Conservation (phyloP, 331 rosid genomes). For the Malus hybrid region DNA sequence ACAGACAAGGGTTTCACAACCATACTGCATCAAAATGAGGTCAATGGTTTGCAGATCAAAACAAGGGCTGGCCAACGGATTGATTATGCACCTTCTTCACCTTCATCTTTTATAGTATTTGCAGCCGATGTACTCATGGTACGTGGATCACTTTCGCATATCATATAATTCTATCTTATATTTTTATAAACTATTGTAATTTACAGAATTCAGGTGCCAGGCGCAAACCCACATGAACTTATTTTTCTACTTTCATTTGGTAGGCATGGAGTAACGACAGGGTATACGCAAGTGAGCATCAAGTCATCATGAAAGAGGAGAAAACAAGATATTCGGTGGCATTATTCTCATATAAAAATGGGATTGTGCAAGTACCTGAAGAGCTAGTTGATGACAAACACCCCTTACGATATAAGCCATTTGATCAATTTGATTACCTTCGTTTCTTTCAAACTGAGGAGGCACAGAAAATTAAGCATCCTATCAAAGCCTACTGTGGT, state of each 20-base stretch:
- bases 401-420: slow-evolving; percentile 17
- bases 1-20: slow-evolving; percentile 15
- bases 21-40: slow-evolving; percentile 11
- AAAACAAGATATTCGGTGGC: slow-evolving; percentile 14
- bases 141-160: not conserved
- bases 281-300: slow-evolving; percentile 8
- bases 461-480: not conserved
- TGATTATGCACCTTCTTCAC: slow-evolving; percentile 2
- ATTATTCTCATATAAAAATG: slow-evolving; percentile 12
- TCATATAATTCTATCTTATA: too few relatives aligned
- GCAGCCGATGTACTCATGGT: slow-evolving; percentile 13
- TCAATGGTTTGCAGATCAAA: slow-evolving; percentile 17
- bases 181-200: too few relatives aligned
- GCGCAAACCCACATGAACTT: too few relatives aligned
- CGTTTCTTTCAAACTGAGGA: not conserved
- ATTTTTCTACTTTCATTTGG: not conserved
- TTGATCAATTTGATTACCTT: slow-evolving; percentile 11
- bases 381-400: slow-evolving; percentile 18
- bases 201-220: too few relatives aligned
- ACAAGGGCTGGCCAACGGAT: slow-evolving; percentile 18
- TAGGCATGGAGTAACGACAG: slow-evolving; percentile 34
- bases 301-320: slow-evolving; percentile 14
- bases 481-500: slow-evolving; percentile 19
- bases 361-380: slow-evolving; percentile 11
- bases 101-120: slow-evolving; percentile 3